Evolutionary conservation across 345 rosid genomes (phyloP).

Genomic region (Carallia brachiata): DNA sequence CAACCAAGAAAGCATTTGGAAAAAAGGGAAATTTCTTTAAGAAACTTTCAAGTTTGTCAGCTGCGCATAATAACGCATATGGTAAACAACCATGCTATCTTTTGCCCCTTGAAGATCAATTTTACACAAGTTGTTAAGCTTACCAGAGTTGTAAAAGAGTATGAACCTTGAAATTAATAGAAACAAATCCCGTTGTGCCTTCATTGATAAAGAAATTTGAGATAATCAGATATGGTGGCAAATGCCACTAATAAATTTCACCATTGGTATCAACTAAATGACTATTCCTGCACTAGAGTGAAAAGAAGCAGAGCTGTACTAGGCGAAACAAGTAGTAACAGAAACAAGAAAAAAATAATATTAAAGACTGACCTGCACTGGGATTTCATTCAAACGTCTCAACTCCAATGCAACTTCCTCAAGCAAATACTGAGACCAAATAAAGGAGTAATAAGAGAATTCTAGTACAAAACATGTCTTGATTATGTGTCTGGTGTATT

Average conservation of each 20-base stretch:
- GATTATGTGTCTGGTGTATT: too few relatives aligned
- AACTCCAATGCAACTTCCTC: constrained; percentile 82
- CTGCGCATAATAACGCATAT: constrained; percentile 40
- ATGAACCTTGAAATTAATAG: constrained; percentile 85
- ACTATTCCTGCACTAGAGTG: background rate
- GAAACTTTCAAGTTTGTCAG: constrained; percentile 72
- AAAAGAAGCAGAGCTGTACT: background rate
- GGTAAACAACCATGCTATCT: constrained; percentile 2
- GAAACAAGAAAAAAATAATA: constrained; percentile 2
- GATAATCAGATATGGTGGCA: background rate
- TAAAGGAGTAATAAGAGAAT: constrained; percentile 2
- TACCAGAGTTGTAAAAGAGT: constrained; percentile 88
- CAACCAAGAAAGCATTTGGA: constrained; percentile 82
- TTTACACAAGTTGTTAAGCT: background rate
- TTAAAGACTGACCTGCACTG: constrained; percentile 59
- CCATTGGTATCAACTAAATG: background rate
- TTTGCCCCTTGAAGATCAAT: background rate
- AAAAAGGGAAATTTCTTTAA: constrained; percentile 69
- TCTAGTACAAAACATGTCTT: too few relatives aligned
- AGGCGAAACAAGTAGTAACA: constrained; percentile 5
- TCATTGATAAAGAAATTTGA: constrained; percentile 9
- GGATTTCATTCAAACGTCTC: constrained; percentile 60
- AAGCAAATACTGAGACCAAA: constrained; percentile 69
- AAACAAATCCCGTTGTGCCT: constrained; percentile 89
- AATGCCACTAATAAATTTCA: background rate